Evolutionary conservation across 2,329 filamentous ascomycete genomes (phyloP).

Genomic region (Venturia nashicola): DNA sequence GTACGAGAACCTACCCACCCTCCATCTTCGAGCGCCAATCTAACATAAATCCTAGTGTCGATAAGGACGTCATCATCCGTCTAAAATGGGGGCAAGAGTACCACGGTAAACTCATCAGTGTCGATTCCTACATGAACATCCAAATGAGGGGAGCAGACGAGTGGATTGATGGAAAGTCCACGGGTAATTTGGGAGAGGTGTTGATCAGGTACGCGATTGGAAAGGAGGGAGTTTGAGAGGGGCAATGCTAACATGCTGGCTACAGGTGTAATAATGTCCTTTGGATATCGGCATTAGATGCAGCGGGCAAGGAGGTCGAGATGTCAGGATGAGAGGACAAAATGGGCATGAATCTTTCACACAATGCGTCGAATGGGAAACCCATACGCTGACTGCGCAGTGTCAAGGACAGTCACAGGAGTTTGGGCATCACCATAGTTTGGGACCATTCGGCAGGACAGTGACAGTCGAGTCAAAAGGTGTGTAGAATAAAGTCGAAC

Average conservation of each 20-base stretch:
- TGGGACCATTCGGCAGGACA: neutral
- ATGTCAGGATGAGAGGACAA: constrained; percentile 10
- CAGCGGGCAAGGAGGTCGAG: constrained; percentile 30
- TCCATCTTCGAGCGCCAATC: neutral
- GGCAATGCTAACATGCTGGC: constrained; percentile 9
- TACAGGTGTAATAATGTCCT: constrained; percentile 90
- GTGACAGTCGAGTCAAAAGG: constrained; percentile 1
- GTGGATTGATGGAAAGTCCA: constrained; percentile 77
- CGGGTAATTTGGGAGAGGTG: constrained; percentile 77
- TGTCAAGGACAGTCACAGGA: neutral
- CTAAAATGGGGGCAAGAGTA: constrained; percentile 99
- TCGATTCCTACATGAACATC: constrained; percentile 99
- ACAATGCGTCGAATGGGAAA: neutral
- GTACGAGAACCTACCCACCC: constrained; percentile 37
- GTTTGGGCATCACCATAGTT: neutral
- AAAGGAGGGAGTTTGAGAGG: neutral
- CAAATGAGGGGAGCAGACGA: constrained; percentile 86
- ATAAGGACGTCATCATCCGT: constrained; percentile 80
- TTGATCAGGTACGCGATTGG: constrained; percentile 57
- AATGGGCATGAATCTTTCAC: neutral
- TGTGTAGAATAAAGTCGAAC: neutral
- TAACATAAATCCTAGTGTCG: constrained; percentile 45
- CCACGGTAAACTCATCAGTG: constrained; percentile 81
- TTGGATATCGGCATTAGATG: constrained; percentile 59
- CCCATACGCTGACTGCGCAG: neutral